Evolutionary conservation across 129 eudicot species (phyloP), one percentile per base, ranked within the genome.

Genomic region (Chrysanthemum seticuspe): DNA sequence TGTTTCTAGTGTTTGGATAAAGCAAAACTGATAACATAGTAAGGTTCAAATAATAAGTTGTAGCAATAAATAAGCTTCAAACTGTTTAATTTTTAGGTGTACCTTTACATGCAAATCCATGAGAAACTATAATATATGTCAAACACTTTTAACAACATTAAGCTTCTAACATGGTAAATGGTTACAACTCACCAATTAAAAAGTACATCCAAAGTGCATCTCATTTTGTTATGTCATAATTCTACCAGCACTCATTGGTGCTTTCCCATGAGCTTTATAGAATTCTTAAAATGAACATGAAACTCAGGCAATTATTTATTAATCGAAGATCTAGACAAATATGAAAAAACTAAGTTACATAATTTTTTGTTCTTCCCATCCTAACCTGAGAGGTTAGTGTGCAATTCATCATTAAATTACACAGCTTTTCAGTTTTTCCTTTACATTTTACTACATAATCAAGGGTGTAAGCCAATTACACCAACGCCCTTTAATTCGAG

Each of bases 311-410:
- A 63, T 76, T 68, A 78, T 84, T 81, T 66, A 81, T 73, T 55
- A 78, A 59, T 53, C 54, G 72, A 70, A 74, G 64, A 79, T 34
- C 65, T 70, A 64, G 67, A 78, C 71, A 85, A 71, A 67, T 70
- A 72, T 76, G 65, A 58, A 74, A 64, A 82, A 65, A 59, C 2
- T 58, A 58, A 68, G 72, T 78, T 71, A 78, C 81, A 60, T 11
- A 36, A 27, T 16, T 34, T 61, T 36, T 31, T 80, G 59, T 56
- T 57, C 80, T 63, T 68, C 82, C 68, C 73, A 71, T 63, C 65
- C 78, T 80, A 70, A 83, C 73, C 71, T 62, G 71, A 61, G 10
- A 80, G 73, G 76, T 78, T 62, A 80, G 68, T 86, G 71, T 78
- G 83, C 56, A 72, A 81, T 61, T 74, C 56, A 68, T 44, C 68